Evolutionary conservation across 306 rosid genomes (phyloP).

Genomic region (Citrullus mucosospermus): DNA sequence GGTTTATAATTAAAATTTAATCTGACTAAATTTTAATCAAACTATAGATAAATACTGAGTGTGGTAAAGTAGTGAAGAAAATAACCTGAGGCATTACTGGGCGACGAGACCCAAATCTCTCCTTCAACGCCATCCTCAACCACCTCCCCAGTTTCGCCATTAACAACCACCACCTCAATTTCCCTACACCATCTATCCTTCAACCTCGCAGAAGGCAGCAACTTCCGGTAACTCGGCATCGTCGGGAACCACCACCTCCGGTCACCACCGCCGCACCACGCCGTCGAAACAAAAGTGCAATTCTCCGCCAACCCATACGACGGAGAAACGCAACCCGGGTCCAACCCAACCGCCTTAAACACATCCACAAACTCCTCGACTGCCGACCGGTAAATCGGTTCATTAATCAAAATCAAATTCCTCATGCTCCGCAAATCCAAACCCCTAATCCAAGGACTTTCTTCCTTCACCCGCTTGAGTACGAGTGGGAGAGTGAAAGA

Average conservation of each 20-base stretch:
- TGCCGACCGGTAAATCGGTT: slow-evolving; percentile 38
- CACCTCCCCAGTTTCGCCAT: slow-evolving; percentile 46
- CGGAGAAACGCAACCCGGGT: slow-evolving; percentile 41
- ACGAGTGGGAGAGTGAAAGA: slow-evolving; percentile 61
- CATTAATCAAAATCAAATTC: slow-evolving; percentile 62
- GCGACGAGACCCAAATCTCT: slow-evolving; percentile 75
- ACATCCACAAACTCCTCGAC: slow-evolving; percentile 40
- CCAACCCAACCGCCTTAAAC: slow-evolving; percentile 43
- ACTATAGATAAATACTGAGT: too few species aligned
- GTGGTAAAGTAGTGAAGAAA: too few species aligned
- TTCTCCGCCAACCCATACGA: slow-evolving; percentile 83
- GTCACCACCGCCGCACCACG: slow-evolving; percentile 32
- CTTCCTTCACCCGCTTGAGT: slow-evolving; percentile 42
- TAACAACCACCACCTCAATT: slow-evolving; percentile 45
- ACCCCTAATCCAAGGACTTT: too few species aligned
- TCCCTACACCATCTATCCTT: slow-evolving; percentile 24
- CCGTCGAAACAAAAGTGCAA: slow-evolving; percentile 72
- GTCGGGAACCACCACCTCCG: slow-evolving; percentile 5
- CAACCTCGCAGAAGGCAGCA: slow-evolving; percentile 55
- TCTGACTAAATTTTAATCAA: too few species aligned
- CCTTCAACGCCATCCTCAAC: slow-evolving; percentile 69
- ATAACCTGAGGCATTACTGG: slow-evolving; percentile 61
- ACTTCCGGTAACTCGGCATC: slow-evolving; percentile 42
- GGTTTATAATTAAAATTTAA: too few species aligned
- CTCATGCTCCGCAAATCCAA: slow-evolving; percentile 31